Evolutionary conservation across 2,329 filamentous ascomycete species (phyloP), one percentile per base, ranked within the genome.

Genomic region (Monilinia polystroma): DNA sequence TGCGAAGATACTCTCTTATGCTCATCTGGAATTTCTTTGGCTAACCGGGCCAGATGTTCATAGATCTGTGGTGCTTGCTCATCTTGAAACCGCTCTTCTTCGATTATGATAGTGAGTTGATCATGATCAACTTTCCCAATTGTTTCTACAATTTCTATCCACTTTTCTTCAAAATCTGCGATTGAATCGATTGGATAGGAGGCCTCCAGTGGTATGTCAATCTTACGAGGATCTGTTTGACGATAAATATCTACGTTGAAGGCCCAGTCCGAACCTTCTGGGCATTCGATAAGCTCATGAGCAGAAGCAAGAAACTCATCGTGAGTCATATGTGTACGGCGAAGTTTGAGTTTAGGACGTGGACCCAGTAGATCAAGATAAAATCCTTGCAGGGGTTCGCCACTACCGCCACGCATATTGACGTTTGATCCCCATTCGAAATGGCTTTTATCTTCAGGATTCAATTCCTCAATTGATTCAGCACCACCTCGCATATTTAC

Each of bases 101-200:
- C 23, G 23, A 62, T 62, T 51, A 62, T 38, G n/a, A 62, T 62
- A 38, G 45, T 62, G 45, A 62, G 45, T 51, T 62, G 58, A 35
- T 62, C 45, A 43, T 62, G 58, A 62, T 62, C 58, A 32, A 62
- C 58, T 38, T 62, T 62, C 18, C 58, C 45, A 26, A 62, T 62
- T 4, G 14, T 49, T 18, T 52, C 32, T 32, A 51, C 58, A 12
- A 62, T 62, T 12, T 10, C 23, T 51, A 45, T 45, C 58, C 58
- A 62, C 29, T 41, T 62, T 11, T 7, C 16, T 38, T 3, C 14
- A 26, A 62, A 62, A 12, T 62, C 32, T 26, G 2, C 32, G 3
- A 51, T 49, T 41, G 58, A 62, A 23, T 23, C 32, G 23, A 62
- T 62, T 23, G 8, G 45, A 51, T 20, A 16, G 32, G 45, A 38